A percentile compares a stretch with the other conserved stretches of the same genome.
These are phyloP conservation scores for Solanum paucissectum DNA, from an alignment of 257 asterid species.

Conservation along the genomic window DNA sequence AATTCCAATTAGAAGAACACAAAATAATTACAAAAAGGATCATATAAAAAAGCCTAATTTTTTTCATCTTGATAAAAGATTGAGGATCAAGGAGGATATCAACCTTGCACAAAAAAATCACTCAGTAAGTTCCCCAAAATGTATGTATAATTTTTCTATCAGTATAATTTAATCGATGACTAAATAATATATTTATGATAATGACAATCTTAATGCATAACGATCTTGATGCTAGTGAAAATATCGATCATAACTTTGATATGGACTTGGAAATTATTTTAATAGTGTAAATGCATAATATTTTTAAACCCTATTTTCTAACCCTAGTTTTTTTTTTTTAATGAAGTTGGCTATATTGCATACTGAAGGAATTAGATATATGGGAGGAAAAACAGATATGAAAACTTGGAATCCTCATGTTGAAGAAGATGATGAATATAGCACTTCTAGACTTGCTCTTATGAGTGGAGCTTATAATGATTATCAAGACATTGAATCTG, in stretches of 20 bases:
- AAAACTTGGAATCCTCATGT: slow-evolving; percentile 44
- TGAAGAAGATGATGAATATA: slow-evolving; percentile 56
- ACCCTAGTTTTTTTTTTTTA: neutral
- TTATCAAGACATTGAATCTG: slow-evolving; percentile 43
- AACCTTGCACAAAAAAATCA: slow-evolving; percentile 28
- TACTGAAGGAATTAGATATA: slow-evolving; percentile 42
- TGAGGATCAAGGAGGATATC: slow-evolving; percentile 7
- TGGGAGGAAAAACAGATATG: slow-evolving; percentile 60
- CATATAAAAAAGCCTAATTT: neutral
- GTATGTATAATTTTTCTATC: neutral
- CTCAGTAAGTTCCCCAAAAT: slow-evolving; percentile 25
- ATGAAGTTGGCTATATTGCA: slow-evolving; percentile 39
- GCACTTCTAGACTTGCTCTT: slow-evolving; percentile 42
- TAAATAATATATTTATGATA: neutral
- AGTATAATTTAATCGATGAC: neutral
- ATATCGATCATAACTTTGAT: neutral
- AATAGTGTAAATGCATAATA: neutral
- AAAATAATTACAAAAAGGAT: neutral
- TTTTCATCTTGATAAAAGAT: neutral
- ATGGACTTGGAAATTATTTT: neutral
- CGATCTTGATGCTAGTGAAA: neutral
- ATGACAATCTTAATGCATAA: neutral
- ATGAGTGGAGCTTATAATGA: slow-evolving; percentile 24
- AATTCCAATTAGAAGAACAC: slow-evolving; percentile 39
- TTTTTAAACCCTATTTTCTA: neutral